Conservation (phyloP, 306 rosid species). For the Ammopiptanthus mongolicus region DNA sequence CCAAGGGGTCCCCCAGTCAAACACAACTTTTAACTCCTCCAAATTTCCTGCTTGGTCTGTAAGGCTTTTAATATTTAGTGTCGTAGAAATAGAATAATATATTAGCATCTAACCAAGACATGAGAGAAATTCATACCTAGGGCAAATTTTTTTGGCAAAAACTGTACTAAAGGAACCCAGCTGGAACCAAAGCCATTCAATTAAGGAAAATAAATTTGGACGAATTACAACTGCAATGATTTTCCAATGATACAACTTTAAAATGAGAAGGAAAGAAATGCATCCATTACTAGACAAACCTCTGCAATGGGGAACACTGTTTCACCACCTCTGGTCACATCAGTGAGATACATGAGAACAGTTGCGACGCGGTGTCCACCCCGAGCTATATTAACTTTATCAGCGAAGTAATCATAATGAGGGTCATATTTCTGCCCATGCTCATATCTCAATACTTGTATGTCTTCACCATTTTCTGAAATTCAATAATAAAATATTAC, state of each 20-base stretch:
- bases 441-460: conserved; percentile 95
- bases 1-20: background rate
- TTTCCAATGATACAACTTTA: background rate
- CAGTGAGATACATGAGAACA: conserved; percentile 87
- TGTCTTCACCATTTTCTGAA: conserved; percentile 97
- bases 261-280: background rate
- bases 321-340: conserved; percentile 91
- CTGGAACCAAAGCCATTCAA: background rate
- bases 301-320: conserved; percentile 89
- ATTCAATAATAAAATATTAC: conserved; percentile 20
- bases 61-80: background rate
- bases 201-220: background rate
- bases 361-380: conserved; percentile 95
- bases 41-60: background rate
- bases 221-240: background rate
- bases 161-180: background rate
- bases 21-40: background rate
- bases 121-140: background rate
- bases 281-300: conserved; percentile 47
- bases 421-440: conserved; percentile 96
- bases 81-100: background rate
- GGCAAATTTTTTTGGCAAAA: background rate
- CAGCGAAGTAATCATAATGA: conserved; percentile 83
- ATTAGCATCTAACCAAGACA: background rate
- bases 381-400: conserved; percentile 80